phyloP scores from a whole-genome alignment of 345 rosid species.

The Corchorus capsularis region DNA sequence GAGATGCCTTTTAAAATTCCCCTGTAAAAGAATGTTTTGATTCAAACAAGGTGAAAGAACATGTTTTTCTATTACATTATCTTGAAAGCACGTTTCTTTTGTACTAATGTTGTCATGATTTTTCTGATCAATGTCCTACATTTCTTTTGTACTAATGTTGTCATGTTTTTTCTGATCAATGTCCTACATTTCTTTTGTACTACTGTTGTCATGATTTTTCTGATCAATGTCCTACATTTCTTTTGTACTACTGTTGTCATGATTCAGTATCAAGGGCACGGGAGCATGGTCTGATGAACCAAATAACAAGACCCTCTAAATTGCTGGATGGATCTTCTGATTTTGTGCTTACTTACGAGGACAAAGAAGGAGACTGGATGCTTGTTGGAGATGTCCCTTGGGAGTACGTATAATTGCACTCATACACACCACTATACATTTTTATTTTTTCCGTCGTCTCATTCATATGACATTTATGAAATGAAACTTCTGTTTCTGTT shows the following conservation, averaged over 20 bases:
- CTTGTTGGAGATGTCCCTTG: slow-evolving; percentile 98
- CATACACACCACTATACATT: not conserved
- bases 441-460: not conserved
- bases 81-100: not conserved
- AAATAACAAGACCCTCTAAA: slow-evolving; percentile 39
- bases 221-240: too few species aligned
- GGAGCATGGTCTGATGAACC: slow-evolving; percentile 33
- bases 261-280: slow-evolving; percentile 40
- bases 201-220: slow-evolving; percentile 16
- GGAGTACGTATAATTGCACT: slow-evolving; percentile 53
- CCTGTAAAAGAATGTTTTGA: not conserved
- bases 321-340: slow-evolving; percentile 77
- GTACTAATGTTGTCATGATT: slow-evolving; percentile 16
- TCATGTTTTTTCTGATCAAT: too few species aligned
- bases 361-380: slow-evolving; percentile 98
- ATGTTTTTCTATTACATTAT: not conserved
- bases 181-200: not conserved
- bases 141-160: too few species aligned
- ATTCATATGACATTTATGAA: not conserved
- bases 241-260: too few species aligned
- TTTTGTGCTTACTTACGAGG: slow-evolving; percentile 85
- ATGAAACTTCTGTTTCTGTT: not conserved
- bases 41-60: not conserved
- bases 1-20: slow-evolving; percentile 11
- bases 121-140: too few species aligned